phyloP scores from a whole-genome alignment of 2,329 filamentous ascomycete species.

The Clathrospora elynae region DNA sequence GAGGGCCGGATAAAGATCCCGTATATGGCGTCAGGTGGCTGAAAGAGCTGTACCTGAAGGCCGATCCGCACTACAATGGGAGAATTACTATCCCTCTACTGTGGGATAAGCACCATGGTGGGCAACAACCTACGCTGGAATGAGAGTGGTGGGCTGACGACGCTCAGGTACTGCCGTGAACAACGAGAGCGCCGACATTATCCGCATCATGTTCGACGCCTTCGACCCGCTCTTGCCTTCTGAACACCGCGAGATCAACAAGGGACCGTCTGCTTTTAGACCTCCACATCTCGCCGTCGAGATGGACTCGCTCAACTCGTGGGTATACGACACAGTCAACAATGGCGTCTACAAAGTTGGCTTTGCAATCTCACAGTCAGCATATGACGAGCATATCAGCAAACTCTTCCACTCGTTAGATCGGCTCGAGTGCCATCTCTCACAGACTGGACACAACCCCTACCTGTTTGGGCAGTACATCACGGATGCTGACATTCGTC shows the following conservation, averaged over 20 bases:
- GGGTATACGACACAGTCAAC: conserved; percentile 72
- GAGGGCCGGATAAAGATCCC: conserved; percentile 37
- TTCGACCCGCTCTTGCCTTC: conserved; percentile 42
- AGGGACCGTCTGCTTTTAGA: conserved; percentile 66
- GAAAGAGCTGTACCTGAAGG: conserved; percentile 73
- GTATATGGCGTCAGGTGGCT: conserved; percentile 40
- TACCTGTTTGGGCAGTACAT: conserved; percentile 73
- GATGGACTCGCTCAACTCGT: conserved; percentile 79
- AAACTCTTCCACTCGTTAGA: conserved; percentile 79
- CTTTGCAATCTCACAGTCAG: conserved; percentile 81
- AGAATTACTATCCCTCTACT: conserved; percentile 84
- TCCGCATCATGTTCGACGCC: conserved; percentile 38
- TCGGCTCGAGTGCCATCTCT: conserved; percentile 73
- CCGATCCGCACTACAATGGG: conserved; percentile 57
- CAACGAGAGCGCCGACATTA: conserved; percentile 46
- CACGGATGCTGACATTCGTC: conserved; percentile 56
- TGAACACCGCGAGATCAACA: conserved; percentile 61
- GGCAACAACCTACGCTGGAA: neutral
- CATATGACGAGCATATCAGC: conserved; percentile 76
- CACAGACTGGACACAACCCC: conserved; percentile 56
- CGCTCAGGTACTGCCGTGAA: conserved; percentile 38
- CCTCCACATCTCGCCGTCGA: conserved; percentile 65
- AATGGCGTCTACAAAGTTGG: conserved; percentile 67
- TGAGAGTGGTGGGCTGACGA: conserved; percentile 10
- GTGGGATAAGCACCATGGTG: conserved; percentile 66